Percentiles rank a stretch among this genome's conserved stretches.
phyloP scores from a whole-genome alignment of 2,329 filamentous ascomycete genomes.

The Phialophora macrospora region DNA sequence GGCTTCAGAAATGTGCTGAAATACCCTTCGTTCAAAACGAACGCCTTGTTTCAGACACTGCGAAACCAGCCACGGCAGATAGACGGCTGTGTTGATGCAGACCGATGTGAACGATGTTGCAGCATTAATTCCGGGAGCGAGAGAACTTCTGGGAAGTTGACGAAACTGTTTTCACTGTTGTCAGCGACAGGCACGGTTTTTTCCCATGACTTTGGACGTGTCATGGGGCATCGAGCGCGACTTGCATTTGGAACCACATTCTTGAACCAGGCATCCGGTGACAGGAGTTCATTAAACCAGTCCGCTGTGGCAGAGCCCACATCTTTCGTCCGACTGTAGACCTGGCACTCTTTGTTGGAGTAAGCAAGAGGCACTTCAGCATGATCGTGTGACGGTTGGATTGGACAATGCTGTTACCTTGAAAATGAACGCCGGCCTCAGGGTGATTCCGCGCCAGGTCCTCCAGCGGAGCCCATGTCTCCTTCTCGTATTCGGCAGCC shows the following conservation, averaged over 20 bases:
- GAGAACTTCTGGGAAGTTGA: background rate
- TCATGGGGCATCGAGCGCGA: background rate
- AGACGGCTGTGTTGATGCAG: constrained; percentile 88
- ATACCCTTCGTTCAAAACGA: constrained; percentile 64
- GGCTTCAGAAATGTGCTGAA: constrained; percentile 74
- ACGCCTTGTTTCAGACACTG: constrained; percentile 77
- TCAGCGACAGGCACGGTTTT: too few species aligned
- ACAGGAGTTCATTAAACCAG: constrained; percentile 70
- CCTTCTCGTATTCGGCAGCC: constrained; percentile 57
- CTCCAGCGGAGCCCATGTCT: constrained; percentile 64
- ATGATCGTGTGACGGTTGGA: constrained; percentile 41
- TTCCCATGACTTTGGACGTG: too few species aligned
- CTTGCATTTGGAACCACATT: constrained; percentile 70
- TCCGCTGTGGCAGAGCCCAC: constrained; percentile 56
- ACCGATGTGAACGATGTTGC: constrained; percentile 80
- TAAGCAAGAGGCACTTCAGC: background rate
- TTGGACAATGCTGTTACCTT: constrained; percentile 44
- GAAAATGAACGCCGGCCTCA: constrained; percentile 76
- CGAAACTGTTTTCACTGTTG: background rate
- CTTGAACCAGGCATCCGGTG: constrained; percentile 73
- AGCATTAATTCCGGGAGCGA: constrained; percentile 61
- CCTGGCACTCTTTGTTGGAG: background rate
- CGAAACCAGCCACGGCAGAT: constrained; percentile 81
- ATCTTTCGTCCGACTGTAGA: constrained; percentile 54
- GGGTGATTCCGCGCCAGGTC: constrained; percentile 64